Evolutionary conservation across 768 basidiomycete species (phyloP).

Genomic region (Tubosaeta brunneosetosa): DNA sequence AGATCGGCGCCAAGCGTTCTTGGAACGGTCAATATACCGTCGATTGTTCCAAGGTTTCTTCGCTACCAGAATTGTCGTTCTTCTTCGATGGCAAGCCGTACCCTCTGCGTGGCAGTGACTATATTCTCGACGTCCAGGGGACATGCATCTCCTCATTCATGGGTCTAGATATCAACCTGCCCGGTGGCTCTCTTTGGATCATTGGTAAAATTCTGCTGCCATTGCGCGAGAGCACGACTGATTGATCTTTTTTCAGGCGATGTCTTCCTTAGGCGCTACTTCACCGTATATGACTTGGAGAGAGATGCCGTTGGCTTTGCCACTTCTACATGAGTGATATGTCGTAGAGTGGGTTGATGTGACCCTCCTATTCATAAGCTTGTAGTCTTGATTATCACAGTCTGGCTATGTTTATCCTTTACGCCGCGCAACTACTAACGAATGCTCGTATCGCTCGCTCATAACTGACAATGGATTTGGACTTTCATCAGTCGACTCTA

Average conservation of each 20-base stretch:
- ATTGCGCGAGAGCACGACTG: slow-evolving; percentile 1
- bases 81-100: slow-evolving; percentile 78
- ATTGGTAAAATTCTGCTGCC: slow-evolving; percentile 50
- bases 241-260: slow-evolving; percentile 47
- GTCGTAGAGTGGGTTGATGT: neutral
- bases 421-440: neutral
- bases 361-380: neutral
- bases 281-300: slow-evolving; percentile 83
- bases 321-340: slow-evolving; percentile 27
- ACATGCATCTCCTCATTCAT: slow-evolving; percentile 94
- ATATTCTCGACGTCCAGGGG: slow-evolving; percentile 85
- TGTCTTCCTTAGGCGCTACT: slow-evolving; percentile 88
- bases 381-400: neutral
- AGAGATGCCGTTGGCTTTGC: slow-evolving; percentile 85
- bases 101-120: slow-evolving; percentile 77
- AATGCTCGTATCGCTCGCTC: neutral
- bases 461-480: slow-evolving; percentile 12
- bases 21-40: slow-evolving; percentile 97
- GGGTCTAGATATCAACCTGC: slow-evolving; percentile 84
- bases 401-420: neutral
- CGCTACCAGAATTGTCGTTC: slow-evolving; percentile 80
- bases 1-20: slow-evolving; percentile 88
- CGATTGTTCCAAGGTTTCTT: slow-evolving; percentile 81
- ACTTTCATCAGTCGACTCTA: slow-evolving; percentile 4
- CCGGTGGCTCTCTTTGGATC: slow-evolving; percentile 82